Evolutionary conservation across 1,284 basidiomycete species (phyloP), one percentile per base, ranked within the genome.

Genomic region (Trichosporon asahii): DNA sequence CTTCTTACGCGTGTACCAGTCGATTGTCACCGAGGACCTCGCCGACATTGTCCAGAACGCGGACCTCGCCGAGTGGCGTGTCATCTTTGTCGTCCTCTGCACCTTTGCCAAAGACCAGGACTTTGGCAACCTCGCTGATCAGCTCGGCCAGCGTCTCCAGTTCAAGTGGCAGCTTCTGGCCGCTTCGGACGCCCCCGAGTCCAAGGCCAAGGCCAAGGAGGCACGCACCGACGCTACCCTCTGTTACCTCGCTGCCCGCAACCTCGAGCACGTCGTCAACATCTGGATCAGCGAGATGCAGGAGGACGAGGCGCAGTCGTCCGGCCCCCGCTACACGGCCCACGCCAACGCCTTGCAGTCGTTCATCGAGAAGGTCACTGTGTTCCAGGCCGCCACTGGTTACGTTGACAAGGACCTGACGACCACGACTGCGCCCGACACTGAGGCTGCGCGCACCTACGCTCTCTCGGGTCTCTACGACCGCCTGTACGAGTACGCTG

Each of bases 61-160:
- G 18, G 95, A 99, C 77, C 83, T 98, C 53, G 86, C 89, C 68
- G 95, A 99, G 81, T 99, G 96, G 97, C 90, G 92, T 74, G 96
- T 98, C 83, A 93, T 96, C 70, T 98, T 99, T 77, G 95, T 98
- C 63, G 94, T 99, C 2, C 83, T 98, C 15, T 98, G 95, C 86
- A 98, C 96, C 0, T 99, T 95, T 83, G 95, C 96, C 1, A 88
- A 86, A 73, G 85, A 88, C 66, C 90, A 93, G 46, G 94, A 98
- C 77, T 99, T 98, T 79, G 85, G 90, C 25, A 87, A 88, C 60
- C 86, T 99, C 7, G 90, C 92, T 1, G 96, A 98, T 82, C 93
- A 96, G 80, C 89, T 99, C 60, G 96, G 97, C 21, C 89, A 91
- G 74, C 87, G 96, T 21, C 87, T 98, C 64, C 95, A 98, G 79